phyloP scores from a whole-genome alignment of 139 green algal species.

The Ettlia oleoabundans region DNA sequence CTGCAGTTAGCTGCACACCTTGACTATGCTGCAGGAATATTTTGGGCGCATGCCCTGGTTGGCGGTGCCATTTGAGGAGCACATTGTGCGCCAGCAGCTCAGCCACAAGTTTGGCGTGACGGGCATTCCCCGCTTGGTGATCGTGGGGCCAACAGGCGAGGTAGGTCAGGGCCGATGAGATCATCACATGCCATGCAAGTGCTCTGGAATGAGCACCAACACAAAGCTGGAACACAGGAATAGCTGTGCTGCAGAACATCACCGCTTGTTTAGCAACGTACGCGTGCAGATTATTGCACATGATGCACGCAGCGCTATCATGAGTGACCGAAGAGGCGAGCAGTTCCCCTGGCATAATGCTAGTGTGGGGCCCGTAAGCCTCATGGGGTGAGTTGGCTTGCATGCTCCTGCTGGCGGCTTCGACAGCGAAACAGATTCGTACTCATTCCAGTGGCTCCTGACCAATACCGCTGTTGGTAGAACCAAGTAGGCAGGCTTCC shows the following conservation, averaged over 20 bases:
- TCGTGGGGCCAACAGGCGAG: conserved; percentile 11
- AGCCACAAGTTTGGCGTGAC: neutral
- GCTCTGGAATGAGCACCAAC: neutral
- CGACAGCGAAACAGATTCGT: too few relatives aligned
- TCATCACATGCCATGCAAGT: neutral
- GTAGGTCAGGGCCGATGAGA: neutral
- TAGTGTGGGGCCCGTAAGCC: neutral
- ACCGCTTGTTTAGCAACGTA: too few relatives aligned
- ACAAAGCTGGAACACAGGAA: too few relatives aligned
- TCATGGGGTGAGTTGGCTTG: conserved; percentile 7
- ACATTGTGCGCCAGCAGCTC: neutral
- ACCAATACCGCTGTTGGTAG: too few relatives aligned
- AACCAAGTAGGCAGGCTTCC: too few relatives aligned
- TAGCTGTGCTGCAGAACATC: too few relatives aligned
- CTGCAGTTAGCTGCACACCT: neutral
- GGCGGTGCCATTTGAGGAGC: conserved; percentile 11
- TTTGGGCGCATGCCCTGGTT: conserved; percentile 30
- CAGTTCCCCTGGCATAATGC: conserved; percentile 4
- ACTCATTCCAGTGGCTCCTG: too few relatives aligned
- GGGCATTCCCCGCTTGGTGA: conserved; percentile 29
- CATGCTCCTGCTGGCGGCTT: too few relatives aligned
- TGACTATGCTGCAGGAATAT: conserved; percentile 39
- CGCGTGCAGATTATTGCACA: neutral
- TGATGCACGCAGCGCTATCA: conserved; percentile 11
- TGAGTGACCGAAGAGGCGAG: neutral